Evolutionary conservation across 1,284 basidiomycete species (phyloP), one percentile per base, ranked within the genome.

Genomic region (Tranzscheliella williamsii): DNA sequence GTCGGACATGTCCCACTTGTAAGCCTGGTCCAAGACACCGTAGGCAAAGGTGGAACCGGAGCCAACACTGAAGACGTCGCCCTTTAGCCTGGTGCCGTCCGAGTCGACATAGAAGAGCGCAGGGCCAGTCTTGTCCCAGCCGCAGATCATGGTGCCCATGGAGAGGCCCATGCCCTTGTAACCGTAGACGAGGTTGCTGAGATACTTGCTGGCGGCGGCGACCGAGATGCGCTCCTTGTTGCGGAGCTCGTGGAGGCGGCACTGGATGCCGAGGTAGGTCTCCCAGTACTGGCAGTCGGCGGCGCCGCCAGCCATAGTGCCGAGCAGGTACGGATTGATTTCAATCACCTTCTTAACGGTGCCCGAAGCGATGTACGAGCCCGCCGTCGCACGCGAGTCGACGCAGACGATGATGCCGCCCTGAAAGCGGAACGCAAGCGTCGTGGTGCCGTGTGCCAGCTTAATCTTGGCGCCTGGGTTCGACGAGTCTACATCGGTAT

Each of bases 121-220:
- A n/a, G 94, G 94, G 0, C 95, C 94, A 85, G 94, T 96, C 83
- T 97, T 98, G 81, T 99, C 95, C 93, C 94, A 98, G 22, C 95
- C 95, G 73, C 93, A 97, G 64, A 98, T 95, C 95, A 98, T 98
- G 2, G 95, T 98, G 48, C 95, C 95, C 94, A 99, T 98, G 78
- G 91, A 94, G 53, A 99, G 81, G 4, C 95, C 95, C 93, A 95
- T 97, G 12, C 95, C 95, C 81, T 98, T 98, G 84, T 98, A 99
- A 51, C 87, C 84, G 80, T 97, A 99, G 6, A 98, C 92, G 43
- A 98, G 86, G 76, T 99, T 98, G 80, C 89, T 89, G 47, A 99
- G 84, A 79, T 93, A 95, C 79, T 99, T 99, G 80, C 89, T 91
- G 5, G 95, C 95, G 16, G 95, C 95, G 12, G 95, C 95, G 16